These are phyloP conservation scores for Castanea sativa DNA, from an alignment of 306 rosid species.

Conservation along the genomic window DNA sequence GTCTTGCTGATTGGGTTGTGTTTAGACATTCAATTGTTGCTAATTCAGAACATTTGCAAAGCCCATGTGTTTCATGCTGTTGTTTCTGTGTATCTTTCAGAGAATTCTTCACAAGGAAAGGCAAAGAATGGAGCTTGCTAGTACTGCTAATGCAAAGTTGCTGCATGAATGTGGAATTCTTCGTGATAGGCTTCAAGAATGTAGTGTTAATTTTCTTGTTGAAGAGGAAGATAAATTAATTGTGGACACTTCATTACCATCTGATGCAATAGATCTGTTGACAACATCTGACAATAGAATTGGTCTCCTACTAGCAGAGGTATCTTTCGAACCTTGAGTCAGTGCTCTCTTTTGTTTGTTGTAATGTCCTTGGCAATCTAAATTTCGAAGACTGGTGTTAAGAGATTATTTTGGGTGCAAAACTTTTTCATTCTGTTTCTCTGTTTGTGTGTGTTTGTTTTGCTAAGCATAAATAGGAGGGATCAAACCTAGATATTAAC, in stretches of 20 bases:
- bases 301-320: constrained; percentile 92
- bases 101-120: constrained; percentile 66
- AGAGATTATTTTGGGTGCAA: background rate
- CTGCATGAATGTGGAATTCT: constrained; percentile 86
- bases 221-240: constrained; percentile 84
- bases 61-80: constrained; percentile 21
- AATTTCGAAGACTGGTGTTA: background rate
- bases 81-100: constrained; percentile 40
- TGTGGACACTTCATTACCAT: constrained; percentile 60
- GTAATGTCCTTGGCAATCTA: constrained; percentile 1
- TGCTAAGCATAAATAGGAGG: no score
- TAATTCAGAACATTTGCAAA: background rate
- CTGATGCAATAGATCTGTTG: constrained; percentile 81
- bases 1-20: background rate
- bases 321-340: constrained; percentile 28
- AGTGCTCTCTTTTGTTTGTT: background rate
- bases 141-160: constrained; percentile 59
- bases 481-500: no score
- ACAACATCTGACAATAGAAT: constrained; percentile 84
- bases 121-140: constrained; percentile 54
- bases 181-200: constrained; percentile 72
- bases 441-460: no score
- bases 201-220: constrained; percentile 80
- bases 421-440: background rate
- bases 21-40: background rate